Conservation (phyloP, 202 grass and related monocot genomes). For the Brachypodium distachyon region DNA sequence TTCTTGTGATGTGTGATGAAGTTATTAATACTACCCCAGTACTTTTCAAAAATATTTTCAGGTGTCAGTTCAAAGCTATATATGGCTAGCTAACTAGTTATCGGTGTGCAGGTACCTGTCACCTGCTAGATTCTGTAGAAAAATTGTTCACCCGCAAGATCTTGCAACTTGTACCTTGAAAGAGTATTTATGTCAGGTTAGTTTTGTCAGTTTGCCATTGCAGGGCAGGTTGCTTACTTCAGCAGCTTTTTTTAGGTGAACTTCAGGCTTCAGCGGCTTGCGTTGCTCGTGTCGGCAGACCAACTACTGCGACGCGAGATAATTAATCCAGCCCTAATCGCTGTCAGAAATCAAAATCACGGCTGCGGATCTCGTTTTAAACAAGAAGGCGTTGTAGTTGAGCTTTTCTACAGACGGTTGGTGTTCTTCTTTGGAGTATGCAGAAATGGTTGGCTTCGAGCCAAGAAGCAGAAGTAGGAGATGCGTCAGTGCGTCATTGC, state of each 20-base stretch:
- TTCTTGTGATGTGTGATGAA: too few species aligned
- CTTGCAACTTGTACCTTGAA: conserved; percentile 10
- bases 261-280: conserved; percentile 23
- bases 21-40: too few species aligned
- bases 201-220: conserved; percentile 10
- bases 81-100: too few species aligned
- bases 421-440: neutral
- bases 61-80: conserved; percentile 23
- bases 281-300: conserved; percentile 33
- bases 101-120: neutral
- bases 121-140: conserved; percentile 30
- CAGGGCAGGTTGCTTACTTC: conserved; percentile 32
- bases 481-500: neutral
- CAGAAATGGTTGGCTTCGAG: conserved; percentile 3
- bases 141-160: conserved; percentile 25
- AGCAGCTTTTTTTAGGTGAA: too few species aligned
- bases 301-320: conserved; percentile 18
- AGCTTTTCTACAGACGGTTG: neutral
- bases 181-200: conserved; percentile 18
- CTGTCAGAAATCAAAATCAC: conserved; percentile 21
- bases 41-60: neutral
- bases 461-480: neutral
- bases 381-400: neutral
- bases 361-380: conserved; percentile 15
- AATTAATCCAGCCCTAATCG: neutral